Evolutionary conservation across 495 filamentous ascomycete species (phyloP), one percentile per base, ranked within the genome.

Genomic region (Podospora australis): DNA sequence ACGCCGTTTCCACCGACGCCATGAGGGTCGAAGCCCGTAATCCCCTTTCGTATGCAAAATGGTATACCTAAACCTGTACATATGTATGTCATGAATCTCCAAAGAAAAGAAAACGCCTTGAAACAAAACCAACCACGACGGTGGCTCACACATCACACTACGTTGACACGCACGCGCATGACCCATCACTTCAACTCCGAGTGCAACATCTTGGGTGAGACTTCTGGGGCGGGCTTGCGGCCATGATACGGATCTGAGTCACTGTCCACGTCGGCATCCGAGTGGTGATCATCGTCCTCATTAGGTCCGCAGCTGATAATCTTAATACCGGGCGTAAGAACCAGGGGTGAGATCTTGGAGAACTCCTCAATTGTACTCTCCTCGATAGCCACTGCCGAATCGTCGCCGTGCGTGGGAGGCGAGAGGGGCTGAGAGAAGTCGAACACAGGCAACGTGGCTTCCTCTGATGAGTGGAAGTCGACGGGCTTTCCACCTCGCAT

Each of bases 401-500:
- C 49, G 24, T 55, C 22, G 2, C 53, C 53, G 22, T 41, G 22
- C 3, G 25, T 32, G 6, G 53, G 39, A 8, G 62, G 58, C 11
- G 66, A 58, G 41, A 63, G 6, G 1, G 65, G 60, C 26, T 52
- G 56, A 20, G 64, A 62, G 36, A 70, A 69, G 49, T 68, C 62
- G 44, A 67, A 64, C 8, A 17, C 6, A 6, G 10, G 42, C 17
- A 43, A 4, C 20, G 14, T 11, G 14, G 23, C 22, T 11, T 28
- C 14, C 19, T 32, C n/a, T 34, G 13, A 9, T 20, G n/a, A 26
- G 23, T 16, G 21, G 22, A 26, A 24, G 16, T 43, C 23, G 11
- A 43, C 23, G 10, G 40, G 40, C 40, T n/a, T 23, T 16, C 40
- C 40, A 26, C 10, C 40, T 10, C 22, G 40, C 21, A 43, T 14